Evolutionary conservation across 345 rosid genomes (phyloP), one percentile per base, ranked within the genome.

Genomic region (Murraya paniculata): DNA sequence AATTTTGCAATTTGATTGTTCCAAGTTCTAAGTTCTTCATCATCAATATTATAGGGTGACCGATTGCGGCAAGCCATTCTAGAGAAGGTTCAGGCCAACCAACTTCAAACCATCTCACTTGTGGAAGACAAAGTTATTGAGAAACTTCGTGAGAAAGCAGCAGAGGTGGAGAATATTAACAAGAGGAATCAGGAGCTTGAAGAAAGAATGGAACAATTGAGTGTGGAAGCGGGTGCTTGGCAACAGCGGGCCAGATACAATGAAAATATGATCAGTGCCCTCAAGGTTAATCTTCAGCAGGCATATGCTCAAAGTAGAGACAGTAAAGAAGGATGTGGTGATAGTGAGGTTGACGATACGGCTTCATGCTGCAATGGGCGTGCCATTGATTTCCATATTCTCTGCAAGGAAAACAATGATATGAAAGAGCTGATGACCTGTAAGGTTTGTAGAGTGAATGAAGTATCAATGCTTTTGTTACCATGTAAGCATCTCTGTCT

Each of bases 401-500:
- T 86, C 31, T 81, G 85, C 80, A 87, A 86, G 61, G 89, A 84
- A 72, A 78, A 68, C 62, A 77, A 55, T 31, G 86, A 80, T 28
- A 68, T 71, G 79, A 86, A 87, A 82, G 83, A 75, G 83, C 64
- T 78, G 87, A 86, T 84, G 92, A 84, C 82, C 83, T 95, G 98
- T 80, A 93, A 89, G 85, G 89, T 83, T 69, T 95, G 98, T 85
- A 79, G 91, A 77, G 94, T 84, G 61, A 90, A 88, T 38, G 89
- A 91, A 67, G 90, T 87, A 27, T 87, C 91, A 84, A 91, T 94
- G 98, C 89, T 95, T 80, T 87, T 91, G 86, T 81, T 91, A 71
- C 98, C 98, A 2, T 95, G 98, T 88, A 90, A 90, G 92, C 98
- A 95, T 89, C 92, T 95, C 78, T 95, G 97, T 83, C 81, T 95